Base-by-base conservation (phyloP, 139 green algal genomes). In the Edaphochlamys debaryana region DNA sequence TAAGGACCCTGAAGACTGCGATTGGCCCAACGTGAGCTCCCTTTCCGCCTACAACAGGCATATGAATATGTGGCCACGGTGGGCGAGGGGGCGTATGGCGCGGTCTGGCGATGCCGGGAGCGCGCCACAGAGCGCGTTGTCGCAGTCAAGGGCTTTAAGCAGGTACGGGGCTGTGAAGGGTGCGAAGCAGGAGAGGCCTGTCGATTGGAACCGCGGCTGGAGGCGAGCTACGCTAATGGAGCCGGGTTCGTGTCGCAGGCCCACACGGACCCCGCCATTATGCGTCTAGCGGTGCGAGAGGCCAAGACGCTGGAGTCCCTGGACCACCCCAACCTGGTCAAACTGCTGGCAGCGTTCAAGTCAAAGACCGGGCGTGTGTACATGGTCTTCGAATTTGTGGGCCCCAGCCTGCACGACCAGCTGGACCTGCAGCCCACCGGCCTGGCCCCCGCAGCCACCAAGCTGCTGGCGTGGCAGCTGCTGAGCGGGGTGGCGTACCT, bases 391-490 rank as follows among this genome's bases (percentile, higher is more conserved):
- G 85, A 89, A 63, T 73, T 67, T 48, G 85, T 79, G 50, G 79
- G 85, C 30, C 62, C 34, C 69, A 80, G 56, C 1, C 6, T 86
- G 62, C 82, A 73, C 7, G 48, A 86, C 27, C 52, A 86, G 27
- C 45, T 89, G 41, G 27, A 67, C 11, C 77, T 54, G 45, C 19
- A 73, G 27, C 50, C 52, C 37, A 29, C 30, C 13, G 85, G 85
- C 38, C 82, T 89, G 25, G 45, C 45, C 17, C 48, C 42, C 32
- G n/a, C 32, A 9, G 6, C 41, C 13, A 67, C 78, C 32, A 89
- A 86, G 79, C 41, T 89, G 40, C n/a, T 89, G 32, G 78, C 62
- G 2, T 89, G 85, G 85, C 85, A 89, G 78, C 70, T 89, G 37
- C 70, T 89, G 11, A 78, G 85, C 29, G 85, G 76, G 19, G 62